Percentiles rank a stretch among this genome's conserved stretches.
phyloP scores from a whole-genome alignment of 495 filamentous ascomycete species.

The Evansstolkia leycettana region DNA sequence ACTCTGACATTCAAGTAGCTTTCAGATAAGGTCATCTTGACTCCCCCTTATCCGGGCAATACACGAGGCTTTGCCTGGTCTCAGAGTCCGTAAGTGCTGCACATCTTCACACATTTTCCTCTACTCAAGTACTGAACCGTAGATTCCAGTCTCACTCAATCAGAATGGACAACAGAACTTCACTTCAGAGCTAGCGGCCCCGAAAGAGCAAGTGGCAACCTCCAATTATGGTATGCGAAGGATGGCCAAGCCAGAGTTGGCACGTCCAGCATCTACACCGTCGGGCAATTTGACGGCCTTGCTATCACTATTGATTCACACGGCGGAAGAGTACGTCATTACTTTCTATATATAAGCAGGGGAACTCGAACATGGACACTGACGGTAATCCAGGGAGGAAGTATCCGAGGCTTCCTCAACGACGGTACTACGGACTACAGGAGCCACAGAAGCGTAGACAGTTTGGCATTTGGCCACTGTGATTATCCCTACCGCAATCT shows the following conservation, averaged over 20 bases:
- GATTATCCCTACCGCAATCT: constrained; percentile 84
- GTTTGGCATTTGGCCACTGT: constrained; percentile 87
- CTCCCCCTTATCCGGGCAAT: constrained; percentile 79
- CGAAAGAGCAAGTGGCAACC: constrained; percentile 76
- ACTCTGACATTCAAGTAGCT: constrained; percentile 30
- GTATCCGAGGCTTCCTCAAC: constrained; percentile 84
- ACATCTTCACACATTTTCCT: constrained; percentile 3
- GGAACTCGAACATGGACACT: constrained; percentile 7
- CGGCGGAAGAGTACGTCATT: constrained; percentile 48
- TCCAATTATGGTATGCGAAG: constrained; percentile 86
- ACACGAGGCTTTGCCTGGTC: constrained; percentile 74
- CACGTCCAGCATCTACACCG: constrained; percentile 68
- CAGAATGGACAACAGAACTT: constrained; percentile 69
- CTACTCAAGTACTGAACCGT: constrained; percentile 6
- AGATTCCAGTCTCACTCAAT: constrained; percentile 26
- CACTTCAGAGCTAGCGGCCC: constrained; percentile 80
- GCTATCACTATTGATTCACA: constrained; percentile 80
- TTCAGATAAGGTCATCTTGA: constrained; percentile 85
- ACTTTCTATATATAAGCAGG: background rate
- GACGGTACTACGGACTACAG: constrained; percentile 78
- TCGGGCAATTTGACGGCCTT: constrained; percentile 73
- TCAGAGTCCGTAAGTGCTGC: constrained; percentile 43
- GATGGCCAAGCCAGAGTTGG: constrained; percentile 53
- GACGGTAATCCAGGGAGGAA: too few species aligned
- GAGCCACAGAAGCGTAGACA: constrained; percentile 65